These are phyloP conservation scores for Coemansia sp. DNA, from an alignment of 192 early-diverging fungal species.

Conservation along the genomic window DNA sequence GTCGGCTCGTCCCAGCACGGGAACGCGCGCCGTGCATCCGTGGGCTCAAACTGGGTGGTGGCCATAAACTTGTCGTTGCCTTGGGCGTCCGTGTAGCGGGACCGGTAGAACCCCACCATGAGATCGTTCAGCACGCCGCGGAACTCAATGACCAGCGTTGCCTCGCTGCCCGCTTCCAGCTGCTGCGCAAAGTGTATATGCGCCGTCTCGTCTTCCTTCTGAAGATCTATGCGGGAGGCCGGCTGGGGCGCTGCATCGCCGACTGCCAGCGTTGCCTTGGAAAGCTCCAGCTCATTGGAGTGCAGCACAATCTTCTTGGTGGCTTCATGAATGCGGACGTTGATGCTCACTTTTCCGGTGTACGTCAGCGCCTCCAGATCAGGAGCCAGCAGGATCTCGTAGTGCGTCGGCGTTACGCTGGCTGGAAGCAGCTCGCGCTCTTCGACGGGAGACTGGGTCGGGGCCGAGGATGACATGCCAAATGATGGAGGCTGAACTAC, in stretches of 20 bases:
- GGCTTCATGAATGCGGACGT: constrained; percentile 63
- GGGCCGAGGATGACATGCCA: constrained; percentile 30
- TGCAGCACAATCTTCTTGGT: constrained; percentile 68
- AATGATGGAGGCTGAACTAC: constrained; percentile 13
- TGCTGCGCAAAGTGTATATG: constrained; percentile 62
- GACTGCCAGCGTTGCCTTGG: constrained; percentile 39
- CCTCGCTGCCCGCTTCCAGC: constrained; percentile 53
- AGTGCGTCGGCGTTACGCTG: constrained; percentile 80
- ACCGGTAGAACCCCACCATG: constrained; percentile 95
- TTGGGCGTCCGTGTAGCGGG: constrained; percentile 65
- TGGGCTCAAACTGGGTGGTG: constrained; percentile 94
- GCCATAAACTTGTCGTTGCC: constrained; percentile 71
- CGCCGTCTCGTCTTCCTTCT: constrained; percentile 46
- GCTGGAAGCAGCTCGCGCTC: constrained; percentile 79
- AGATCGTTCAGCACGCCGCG: constrained; percentile 73
- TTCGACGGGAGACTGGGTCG: constrained; percentile 24
- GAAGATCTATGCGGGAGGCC: constrained; percentile 24
- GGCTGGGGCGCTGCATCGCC: constrained; percentile 36
- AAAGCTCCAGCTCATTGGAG: constrained; percentile 63
- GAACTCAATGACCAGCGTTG: constrained; percentile 59
- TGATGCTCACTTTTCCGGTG: constrained; percentile 71
- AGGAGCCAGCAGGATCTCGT: constrained; percentile 75
- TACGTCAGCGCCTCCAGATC: constrained; percentile 79
- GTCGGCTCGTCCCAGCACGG: constrained; percentile 98
- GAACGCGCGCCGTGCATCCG: constrained; percentile 75